Percentiles rank a stretch among this genome's conserved stretches.
Conservation (phyloP, 1,139 yeast species). For the Yamadazyma dushanensis region DNA sequence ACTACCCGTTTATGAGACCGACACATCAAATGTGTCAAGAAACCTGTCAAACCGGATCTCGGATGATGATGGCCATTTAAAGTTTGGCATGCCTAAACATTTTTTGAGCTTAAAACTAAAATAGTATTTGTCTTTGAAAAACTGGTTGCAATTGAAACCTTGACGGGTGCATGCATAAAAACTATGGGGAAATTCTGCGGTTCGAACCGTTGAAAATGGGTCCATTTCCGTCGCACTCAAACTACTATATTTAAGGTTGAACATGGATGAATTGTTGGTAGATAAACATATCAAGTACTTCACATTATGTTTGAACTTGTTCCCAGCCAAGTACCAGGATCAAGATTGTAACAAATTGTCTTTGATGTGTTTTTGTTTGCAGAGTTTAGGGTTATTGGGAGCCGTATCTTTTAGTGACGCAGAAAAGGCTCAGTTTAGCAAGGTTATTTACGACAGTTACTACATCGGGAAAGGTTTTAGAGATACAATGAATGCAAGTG, state of each 20-base stretch:
- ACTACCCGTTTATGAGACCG: no score
- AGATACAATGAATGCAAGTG: slow-evolving; percentile 40
- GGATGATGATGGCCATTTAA: no score
- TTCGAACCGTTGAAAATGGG: no score
- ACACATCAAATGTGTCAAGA: no score
- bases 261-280: slow-evolving; percentile 15
- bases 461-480: slow-evolving; percentile 48
- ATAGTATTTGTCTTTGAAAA: no score
- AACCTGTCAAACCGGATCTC: no score
- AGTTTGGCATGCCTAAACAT: no score
- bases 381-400: slow-evolving; percentile 58
- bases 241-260: no score
- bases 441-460: slow-evolving; percentile 51
- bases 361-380: slow-evolving; percentile 63
- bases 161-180: background rate
- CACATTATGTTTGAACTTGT: slow-evolving; percentile 46
- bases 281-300: slow-evolving; percentile 53
- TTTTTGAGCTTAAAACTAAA: no score
- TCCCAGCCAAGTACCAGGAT: slow-evolving; percentile 51
- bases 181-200: background rate
- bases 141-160: no score
- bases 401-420: slow-evolving; percentile 28
- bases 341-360: slow-evolving; percentile 71
- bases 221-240: no score
- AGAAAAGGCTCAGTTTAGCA: slow-evolving; percentile 32